These are phyloP conservation scores for Crithidia thermophila DNA, from an alignment of 208 protist species.

Conservation along the genomic window DNA sequence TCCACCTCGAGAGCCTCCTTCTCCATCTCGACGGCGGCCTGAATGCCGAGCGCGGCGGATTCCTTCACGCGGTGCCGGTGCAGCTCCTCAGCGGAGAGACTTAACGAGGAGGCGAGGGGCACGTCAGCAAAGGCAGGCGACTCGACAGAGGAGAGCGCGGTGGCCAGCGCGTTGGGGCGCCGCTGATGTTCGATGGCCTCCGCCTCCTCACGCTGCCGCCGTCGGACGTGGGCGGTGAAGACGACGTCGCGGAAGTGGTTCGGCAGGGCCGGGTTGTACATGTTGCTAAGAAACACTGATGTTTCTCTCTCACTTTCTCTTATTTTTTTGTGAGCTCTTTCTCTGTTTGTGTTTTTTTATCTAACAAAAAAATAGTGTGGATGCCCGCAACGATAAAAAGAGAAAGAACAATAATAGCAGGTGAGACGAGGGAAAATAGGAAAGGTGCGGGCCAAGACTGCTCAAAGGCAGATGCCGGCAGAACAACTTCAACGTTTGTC, in stretches of 20 bases:
- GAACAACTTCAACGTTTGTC: too few relatives aligned
- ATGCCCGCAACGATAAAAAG: background rate
- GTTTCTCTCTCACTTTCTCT: background rate
- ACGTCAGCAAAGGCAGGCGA: background rate
- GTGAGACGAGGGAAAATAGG: slow-evolving; percentile 2
- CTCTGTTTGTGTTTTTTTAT: background rate
- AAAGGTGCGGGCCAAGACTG: too few relatives aligned
- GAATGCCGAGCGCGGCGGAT: slow-evolving; percentile 74
- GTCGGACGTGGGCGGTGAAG: slow-evolving; percentile 39
- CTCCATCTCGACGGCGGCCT: slow-evolving; percentile 68
- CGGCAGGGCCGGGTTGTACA: slow-evolving; percentile 59
- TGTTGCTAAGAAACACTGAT: background rate
- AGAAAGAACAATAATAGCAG: slow-evolving; percentile 4
- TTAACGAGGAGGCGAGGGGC: slow-evolving; percentile 21
- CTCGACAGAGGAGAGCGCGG: slow-evolving; percentile 16
- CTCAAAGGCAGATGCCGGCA: too few relatives aligned
- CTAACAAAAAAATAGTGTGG: background rate
- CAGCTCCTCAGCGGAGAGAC: slow-evolving; percentile 75
- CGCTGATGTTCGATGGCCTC: slow-evolving; percentile 10
- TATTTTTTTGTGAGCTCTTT: background rate
- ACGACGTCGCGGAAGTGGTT: slow-evolving; percentile 63
- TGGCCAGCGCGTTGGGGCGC: slow-evolving; percentile 30
- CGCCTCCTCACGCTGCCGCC: slow-evolving; percentile 30
- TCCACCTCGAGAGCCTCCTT: slow-evolving; percentile 63
- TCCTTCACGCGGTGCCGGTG: slow-evolving; percentile 67